These are phyloP conservation scores for Lablab purpureus DNA, from an alignment of 306 rosid species.

Conservation along the genomic window DNA sequence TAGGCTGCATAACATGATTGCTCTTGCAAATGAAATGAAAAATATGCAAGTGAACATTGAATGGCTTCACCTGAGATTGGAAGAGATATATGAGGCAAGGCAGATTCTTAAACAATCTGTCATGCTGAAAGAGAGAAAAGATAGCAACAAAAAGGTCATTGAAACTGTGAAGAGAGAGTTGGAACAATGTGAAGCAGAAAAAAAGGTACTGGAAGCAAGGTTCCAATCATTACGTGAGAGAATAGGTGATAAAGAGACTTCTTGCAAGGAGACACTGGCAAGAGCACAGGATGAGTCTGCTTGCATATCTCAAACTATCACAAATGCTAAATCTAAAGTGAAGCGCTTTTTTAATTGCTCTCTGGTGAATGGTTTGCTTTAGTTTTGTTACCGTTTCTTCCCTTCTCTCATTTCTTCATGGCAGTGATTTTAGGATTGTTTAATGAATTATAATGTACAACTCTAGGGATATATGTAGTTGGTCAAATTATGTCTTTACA, in stretches of 20 bases:
- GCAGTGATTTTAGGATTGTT: no score
- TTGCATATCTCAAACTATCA: neutral
- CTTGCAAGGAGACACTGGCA: slow-evolving; percentile 2
- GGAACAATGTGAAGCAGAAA: neutral
- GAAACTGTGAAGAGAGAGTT: neutral
- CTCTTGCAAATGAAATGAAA: neutral
- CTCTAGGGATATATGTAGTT: no score
- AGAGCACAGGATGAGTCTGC: slow-evolving; percentile 4
- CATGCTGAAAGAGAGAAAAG: neutral
- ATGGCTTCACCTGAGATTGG: slow-evolving; percentile 31
- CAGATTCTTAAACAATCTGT: neutral
- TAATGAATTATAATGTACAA: no score
- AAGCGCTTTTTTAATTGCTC: slow-evolving; percentile 1
- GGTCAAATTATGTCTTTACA: no score
- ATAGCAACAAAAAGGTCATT: neutral
- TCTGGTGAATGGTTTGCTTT: slow-evolving; percentile 19
- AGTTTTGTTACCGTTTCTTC: neutral
- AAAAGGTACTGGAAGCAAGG: neutral
- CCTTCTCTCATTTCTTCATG: neutral
- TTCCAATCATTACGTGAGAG: neutral
- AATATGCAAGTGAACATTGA: neutral
- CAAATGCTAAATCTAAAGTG: neutral
- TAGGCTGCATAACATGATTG: neutral
- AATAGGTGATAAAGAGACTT: neutral
- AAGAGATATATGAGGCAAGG: slow-evolving; percentile 31